phyloP scores from a whole-genome alignment of 768 basidiomycete genomes.

The Lactarius quietus region DNA sequence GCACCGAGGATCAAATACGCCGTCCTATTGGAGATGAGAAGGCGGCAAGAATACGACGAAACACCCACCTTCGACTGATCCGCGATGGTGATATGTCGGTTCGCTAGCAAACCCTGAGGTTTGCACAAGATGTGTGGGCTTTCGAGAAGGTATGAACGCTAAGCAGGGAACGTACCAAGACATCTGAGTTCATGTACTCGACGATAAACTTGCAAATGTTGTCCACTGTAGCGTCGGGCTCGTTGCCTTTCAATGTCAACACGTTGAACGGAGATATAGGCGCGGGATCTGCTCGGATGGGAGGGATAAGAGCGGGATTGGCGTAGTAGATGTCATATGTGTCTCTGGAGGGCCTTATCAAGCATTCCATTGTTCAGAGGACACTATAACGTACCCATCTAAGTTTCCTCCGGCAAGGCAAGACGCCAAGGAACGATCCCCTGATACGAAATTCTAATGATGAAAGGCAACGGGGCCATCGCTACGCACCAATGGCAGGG shows the following conservation, averaged over 20 bases:
- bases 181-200: conserved; percentile 80
- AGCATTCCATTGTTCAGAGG: not conserved
- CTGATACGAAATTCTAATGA: conserved; percentile 33
- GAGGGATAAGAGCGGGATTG: conserved; percentile 52
- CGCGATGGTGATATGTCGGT: conserved; percentile 65
- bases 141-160: not conserved
- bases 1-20: conserved; percentile 58
- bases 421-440: conserved; percentile 59
- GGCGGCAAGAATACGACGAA: not conserved
- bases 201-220: conserved; percentile 80
- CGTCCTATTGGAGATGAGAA: conserved; percentile 40
- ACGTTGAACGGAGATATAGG: conserved; percentile 28
- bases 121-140: not conserved
- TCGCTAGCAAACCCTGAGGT: conserved; percentile 61
- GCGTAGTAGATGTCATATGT: conserved; percentile 55
- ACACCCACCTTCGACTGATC: conserved; percentile 64
- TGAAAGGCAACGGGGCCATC: not conserved
- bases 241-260: conserved; percentile 21
- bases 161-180: conserved; percentile 51
- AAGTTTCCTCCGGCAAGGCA: conserved; percentile 75
- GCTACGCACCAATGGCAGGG: conserved; percentile 18
- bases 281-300: conserved; percentile 47
- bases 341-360: conserved; percentile 44
- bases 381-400: conserved; percentile 51
- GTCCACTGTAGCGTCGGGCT: conserved; percentile 50